A percentile compares a stretch with the other conserved stretches of the same genome.
These are phyloP conservation scores for Pulveroboletus ravenelii DNA, from an alignment of 768 basidiomycete species.

Conservation along the genomic window DNA sequence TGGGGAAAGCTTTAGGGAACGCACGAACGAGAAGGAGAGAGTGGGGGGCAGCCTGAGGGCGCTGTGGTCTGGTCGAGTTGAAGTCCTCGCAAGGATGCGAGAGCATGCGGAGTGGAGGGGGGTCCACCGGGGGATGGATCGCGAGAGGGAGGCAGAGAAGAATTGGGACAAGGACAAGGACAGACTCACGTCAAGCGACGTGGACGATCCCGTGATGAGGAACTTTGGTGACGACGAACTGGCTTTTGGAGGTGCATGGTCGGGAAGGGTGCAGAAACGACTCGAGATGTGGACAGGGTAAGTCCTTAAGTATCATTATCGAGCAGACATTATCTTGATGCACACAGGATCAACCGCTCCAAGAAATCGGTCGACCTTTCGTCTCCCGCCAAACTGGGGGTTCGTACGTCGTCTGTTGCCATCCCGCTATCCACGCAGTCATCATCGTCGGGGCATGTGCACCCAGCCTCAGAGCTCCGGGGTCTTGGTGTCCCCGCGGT, in stretches of 20 bases:
- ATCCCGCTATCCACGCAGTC: constrained; percentile 34
- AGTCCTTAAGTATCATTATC: constrained; percentile 12
- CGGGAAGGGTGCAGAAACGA: constrained; percentile 42
- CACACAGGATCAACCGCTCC: constrained; percentile 31
- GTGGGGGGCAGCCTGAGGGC: constrained; percentile 31
- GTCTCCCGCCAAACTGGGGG: constrained; percentile 19
- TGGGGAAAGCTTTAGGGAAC: constrained; percentile 31
- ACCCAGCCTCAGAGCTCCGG: constrained; percentile 23
- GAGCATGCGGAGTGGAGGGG: constrained; percentile 25
- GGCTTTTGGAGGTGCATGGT: constrained; percentile 34
- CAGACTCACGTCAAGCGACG: constrained; percentile 27
- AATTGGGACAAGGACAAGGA: constrained; percentile 25
- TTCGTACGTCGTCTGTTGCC: constrained; percentile 24
- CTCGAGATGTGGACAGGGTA: constrained; percentile 48
- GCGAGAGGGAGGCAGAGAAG: constrained; percentile 26
- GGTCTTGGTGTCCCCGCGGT: constrained; percentile 35
- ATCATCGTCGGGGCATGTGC: constrained; percentile 30
- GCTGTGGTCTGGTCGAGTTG: constrained; percentile 32
- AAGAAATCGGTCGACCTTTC: constrained; percentile 28
- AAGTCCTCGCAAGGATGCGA: constrained; percentile 25
- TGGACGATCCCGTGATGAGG: constrained; percentile 24
- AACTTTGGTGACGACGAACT: constrained; percentile 29
- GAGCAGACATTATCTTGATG: constrained; percentile 6
- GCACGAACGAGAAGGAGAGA: constrained; percentile 32
- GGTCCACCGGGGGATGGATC: constrained; percentile 13